These are phyloP conservation scores for Dictyostelium capitatum DNA, from an alignment of 78 protist species.

Conservation along the genomic window DNA sequence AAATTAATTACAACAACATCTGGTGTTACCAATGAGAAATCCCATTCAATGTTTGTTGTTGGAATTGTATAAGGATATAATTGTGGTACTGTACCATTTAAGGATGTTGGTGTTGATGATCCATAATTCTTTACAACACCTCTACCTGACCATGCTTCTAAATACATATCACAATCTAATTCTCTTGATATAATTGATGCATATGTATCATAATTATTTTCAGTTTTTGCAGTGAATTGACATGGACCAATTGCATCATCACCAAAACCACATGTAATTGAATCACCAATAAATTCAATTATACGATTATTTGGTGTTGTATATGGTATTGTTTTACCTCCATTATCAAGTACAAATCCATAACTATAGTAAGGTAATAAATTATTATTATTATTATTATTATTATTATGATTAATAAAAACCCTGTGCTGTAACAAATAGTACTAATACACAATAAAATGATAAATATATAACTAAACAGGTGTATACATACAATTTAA, in stretches of 20 bases:
- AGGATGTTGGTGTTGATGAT: slow-evolving; percentile 12
- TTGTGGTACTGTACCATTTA: slow-evolving; percentile 26
- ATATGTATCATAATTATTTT: slow-evolving; percentile 23
- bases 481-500: background rate
- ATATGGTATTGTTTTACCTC: background rate
- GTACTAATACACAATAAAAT: background rate
- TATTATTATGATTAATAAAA: no score
- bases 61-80: slow-evolving; percentile 34
- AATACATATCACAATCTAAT: slow-evolving; percentile 26
- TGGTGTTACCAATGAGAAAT: slow-evolving; percentile 14
- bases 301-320: background rate
- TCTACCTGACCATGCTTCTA: slow-evolving; percentile 59
- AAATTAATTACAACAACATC: slow-evolving; percentile 63
- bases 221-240: slow-evolving; percentile 15
- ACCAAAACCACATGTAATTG: slow-evolving; percentile 78
- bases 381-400: no score
- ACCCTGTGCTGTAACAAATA: background rate
- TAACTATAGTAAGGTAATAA: no score
- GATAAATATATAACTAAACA: background rate
- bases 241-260: slow-evolving; percentile 47
- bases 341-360: slow-evolving; percentile 14
- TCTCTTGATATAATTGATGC: slow-evolving; percentile 32
- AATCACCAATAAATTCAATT: slow-evolving; percentile 80
- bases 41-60: background rate
- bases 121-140: slow-evolving; percentile 64